Conservation (phyloP, 1,139 yeast species). For the Yamadazyma blattariae region DNA sequence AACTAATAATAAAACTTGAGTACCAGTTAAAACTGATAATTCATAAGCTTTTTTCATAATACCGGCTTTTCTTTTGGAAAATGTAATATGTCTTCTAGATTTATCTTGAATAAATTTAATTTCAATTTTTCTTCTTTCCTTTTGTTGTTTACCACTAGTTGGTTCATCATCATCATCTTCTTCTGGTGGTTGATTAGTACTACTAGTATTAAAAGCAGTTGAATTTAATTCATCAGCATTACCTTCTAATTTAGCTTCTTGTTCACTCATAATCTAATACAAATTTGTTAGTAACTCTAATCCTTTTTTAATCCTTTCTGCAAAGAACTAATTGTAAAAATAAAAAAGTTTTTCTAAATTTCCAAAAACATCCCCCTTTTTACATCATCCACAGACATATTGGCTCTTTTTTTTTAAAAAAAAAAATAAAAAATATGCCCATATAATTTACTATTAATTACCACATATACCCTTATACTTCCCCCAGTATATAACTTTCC, state of each 20-base stretch:
- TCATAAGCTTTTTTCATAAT: constrained; percentile 99
- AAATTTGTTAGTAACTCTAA: constrained; percentile 7
- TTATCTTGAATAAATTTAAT: constrained; percentile 96
- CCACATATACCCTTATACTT: too few species aligned
- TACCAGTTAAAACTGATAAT: constrained; percentile 91
- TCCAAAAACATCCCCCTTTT: too few species aligned
- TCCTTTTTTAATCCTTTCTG: too few species aligned
- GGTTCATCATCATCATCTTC: constrained; percentile 75
- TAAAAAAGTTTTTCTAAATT: too few species aligned
- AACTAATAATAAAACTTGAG: constrained; percentile 89
- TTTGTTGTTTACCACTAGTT: constrained; percentile 51
- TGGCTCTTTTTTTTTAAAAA: too few species aligned
- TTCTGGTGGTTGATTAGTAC: constrained; percentile 21
- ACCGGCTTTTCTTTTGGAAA: constrained; percentile 96
- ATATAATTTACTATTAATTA: too few species aligned
- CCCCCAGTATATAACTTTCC: too few species aligned
- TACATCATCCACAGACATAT: too few species aligned
- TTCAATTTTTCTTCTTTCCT: constrained; percentile 95
- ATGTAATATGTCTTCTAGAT: constrained; percentile 95
- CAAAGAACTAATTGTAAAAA: too few species aligned
- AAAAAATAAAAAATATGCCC: too few species aligned
- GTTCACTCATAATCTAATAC: constrained; percentile 46
- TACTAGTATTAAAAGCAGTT: constrained; percentile 13
- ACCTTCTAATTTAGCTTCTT: constrained; percentile 38
- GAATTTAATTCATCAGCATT: constrained; percentile 26